Base-by-base conservation (phyloP, 331 rosid species). In the Stylosanthes scabra region DNA sequence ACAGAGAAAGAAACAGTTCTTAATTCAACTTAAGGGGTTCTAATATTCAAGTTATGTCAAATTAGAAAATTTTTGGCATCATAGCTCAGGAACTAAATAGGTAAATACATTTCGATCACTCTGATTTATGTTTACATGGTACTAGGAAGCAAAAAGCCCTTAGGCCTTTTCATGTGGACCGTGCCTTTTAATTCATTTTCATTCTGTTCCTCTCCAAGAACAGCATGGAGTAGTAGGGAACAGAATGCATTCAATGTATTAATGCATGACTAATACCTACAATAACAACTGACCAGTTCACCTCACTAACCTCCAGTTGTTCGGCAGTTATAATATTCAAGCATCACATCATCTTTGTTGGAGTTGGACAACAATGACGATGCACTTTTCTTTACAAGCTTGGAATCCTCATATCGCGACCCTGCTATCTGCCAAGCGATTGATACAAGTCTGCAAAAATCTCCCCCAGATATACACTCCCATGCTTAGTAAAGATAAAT, bases 351-450 rank as follows among this genome's bases (percentile, higher is more conserved):
- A 41, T 82, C 86, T 61, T 67, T 83, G 58, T 66, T 68, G 59
- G 74, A 74, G 70, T 60, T 79, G 70, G 63, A 52, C 59, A 86
- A 72, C 73, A 85, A 79, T 9, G 60, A 31, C 60, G 91, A 91
- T 46, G 88, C 86, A 72, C 29, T 77, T 82, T 82, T 91, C 83
- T 85, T 86, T 29, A 74, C 83, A 54, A 93, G 80, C 80, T 89
- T 89, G 72, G 96, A 85, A 76, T 93, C 90, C 65, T 75, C 84
- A 44, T 84, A 93, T 80, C 94, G 79, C 9, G 92, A 80, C 40
- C 97, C 96, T 57, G 97, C 93, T 76, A 93, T 82, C 76, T 86
- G 88, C 98, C 98, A 93, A 47, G 97, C 96, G 81, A 74, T 86
- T 65, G 98, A 86, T 66, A 89, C 63, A 57, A 84, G 89, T 81